A percentile compares a stretch with the other conserved stretches of the same genome.
phyloP scores from a whole-genome alignment of 192 early-diverging fungal species.

The Rhizophagus clarus region DNA sequence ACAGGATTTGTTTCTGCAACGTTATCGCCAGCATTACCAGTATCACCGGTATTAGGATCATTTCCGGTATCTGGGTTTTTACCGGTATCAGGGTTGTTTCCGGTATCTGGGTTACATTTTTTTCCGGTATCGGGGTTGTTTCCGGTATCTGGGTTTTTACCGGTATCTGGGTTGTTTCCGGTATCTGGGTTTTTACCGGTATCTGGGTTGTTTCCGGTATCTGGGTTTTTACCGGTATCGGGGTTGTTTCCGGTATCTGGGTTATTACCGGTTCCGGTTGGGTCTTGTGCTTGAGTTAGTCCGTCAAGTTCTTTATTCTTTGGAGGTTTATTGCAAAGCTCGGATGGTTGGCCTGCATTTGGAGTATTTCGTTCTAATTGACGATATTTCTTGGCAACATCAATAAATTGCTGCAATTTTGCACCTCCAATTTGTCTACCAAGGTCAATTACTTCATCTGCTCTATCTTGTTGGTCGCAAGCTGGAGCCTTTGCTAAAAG shows the following conservation, averaged over 20 bases:
- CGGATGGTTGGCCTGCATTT: neutral
- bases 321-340: neutral
- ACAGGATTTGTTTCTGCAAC: neutral
- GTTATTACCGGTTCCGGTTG: neutral
- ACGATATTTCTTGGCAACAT: neutral
- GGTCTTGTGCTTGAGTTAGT: conserved; percentile 21
- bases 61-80: neutral
- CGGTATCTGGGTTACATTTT: neutral
- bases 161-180: neutral
- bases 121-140: neutral
- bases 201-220: neutral
- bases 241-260: neutral
- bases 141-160: no score
- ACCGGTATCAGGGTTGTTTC: neutral
- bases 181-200: neutral
- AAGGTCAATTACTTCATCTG: conserved; percentile 13
- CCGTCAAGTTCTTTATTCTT: conserved; percentile 8
- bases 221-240: no score
- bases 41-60: no score
- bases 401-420: neutral
- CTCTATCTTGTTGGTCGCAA: conserved; percentile 17
- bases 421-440: neutral
- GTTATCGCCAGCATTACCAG: neutral
- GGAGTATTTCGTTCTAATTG: conserved; percentile 21
- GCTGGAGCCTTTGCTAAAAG: conserved; percentile 17